Conservation (phyloP, 2,329 filamentous ascomycete species). For the Cladosporium sphaerospermum region DNA sequence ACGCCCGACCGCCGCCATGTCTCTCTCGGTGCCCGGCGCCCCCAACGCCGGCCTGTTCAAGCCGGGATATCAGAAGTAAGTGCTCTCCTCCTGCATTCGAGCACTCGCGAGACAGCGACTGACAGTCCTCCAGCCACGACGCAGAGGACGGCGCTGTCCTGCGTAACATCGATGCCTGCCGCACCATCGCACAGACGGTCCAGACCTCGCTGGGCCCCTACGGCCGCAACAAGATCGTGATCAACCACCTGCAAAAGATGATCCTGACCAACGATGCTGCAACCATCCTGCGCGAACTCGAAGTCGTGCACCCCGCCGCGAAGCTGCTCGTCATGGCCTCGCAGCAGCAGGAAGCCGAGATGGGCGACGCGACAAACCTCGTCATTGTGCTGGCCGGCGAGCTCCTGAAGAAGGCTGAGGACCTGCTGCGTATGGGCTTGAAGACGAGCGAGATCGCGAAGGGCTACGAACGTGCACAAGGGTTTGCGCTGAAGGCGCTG, state of each 20-base stretch:
- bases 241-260: slow-evolving; percentile 99
- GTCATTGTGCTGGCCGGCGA: slow-evolving; percentile 95
- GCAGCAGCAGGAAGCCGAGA: slow-evolving; percentile 97
- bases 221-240: slow-evolving; percentile 98
- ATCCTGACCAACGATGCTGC: slow-evolving; percentile 96
- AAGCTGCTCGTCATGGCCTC: slow-evolving; percentile 98
- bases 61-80: slow-evolving; percentile 89
- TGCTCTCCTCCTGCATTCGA: slow-evolving; percentile 17
- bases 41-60: slow-evolving; percentile 94
- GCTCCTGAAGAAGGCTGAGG: slow-evolving; percentile 93
- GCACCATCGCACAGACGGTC: slow-evolving; percentile 90
- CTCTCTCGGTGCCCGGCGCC: slow-evolving; percentile 89
- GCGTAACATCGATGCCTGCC: slow-evolving; percentile 97
- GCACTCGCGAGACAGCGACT: slow-evolving; percentile 14
- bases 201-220: slow-evolving; percentile 96
- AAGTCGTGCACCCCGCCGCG: slow-evolving; percentile 95
- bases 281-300: slow-evolving; percentile 93
- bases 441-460: slow-evolving; percentile 97
- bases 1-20: slow-evolving; percentile 55
- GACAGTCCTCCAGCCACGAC: slow-evolving; percentile 68
- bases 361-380: slow-evolving; percentile 97
- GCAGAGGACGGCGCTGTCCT: slow-evolving; percentile 97
- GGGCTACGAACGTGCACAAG: slow-evolving; percentile 92
- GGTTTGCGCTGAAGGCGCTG: slow-evolving; percentile 74
- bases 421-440: slow-evolving; percentile 89